phyloP scores from a whole-genome alignment of 2,329 filamentous ascomycete species.

The Ophiostoma ips region DNA sequence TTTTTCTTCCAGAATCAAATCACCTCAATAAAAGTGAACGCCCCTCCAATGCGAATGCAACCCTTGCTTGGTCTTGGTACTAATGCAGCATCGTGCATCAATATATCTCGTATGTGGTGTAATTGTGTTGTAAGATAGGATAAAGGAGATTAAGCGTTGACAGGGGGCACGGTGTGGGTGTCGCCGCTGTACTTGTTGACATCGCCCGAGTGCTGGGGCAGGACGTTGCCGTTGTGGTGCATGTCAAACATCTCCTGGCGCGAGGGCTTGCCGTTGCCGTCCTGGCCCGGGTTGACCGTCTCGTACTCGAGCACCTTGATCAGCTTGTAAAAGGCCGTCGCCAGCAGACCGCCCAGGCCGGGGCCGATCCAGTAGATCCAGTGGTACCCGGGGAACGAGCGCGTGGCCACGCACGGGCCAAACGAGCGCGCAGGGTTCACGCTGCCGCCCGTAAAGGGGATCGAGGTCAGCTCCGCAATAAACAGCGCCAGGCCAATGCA shows the following conservation, averaged over 20 bases:
- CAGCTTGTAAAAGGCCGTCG: conserved; percentile 34
- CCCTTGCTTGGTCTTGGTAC: too few species aligned
- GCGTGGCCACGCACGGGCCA: conserved; percentile 31
- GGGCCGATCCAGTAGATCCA: conserved; percentile 45
- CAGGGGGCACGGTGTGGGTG: conserved; percentile 2
- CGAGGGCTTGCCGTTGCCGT: conserved; percentile 16
- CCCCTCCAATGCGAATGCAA: too few species aligned
- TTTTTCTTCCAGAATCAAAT: too few species aligned
- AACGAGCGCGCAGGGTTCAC: conserved; percentile 39
- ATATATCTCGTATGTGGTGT: too few species aligned
- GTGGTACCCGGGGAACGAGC: conserved; percentile 29
- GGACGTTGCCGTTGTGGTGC: not conserved
- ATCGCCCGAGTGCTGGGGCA: conserved; percentile 3
- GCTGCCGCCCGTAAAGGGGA: conserved; percentile 33
- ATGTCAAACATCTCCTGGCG: not conserved
- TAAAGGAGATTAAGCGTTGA: not conserved
- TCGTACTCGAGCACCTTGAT: conserved; percentile 39
- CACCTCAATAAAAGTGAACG: too few species aligned
- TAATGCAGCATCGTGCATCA: too few species aligned
- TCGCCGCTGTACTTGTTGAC: conserved; percentile 10
- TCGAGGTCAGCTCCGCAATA: conserved; percentile 34
- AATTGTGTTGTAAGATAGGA: too few species aligned
- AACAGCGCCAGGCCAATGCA: conserved; percentile 61
- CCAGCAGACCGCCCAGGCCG: conserved; percentile 33
- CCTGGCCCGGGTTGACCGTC: conserved; percentile 35